Evolutionary conservation across 441 rosid genomes (phyloP).

Genomic region (Euphorbia schlechtendalii): DNA sequence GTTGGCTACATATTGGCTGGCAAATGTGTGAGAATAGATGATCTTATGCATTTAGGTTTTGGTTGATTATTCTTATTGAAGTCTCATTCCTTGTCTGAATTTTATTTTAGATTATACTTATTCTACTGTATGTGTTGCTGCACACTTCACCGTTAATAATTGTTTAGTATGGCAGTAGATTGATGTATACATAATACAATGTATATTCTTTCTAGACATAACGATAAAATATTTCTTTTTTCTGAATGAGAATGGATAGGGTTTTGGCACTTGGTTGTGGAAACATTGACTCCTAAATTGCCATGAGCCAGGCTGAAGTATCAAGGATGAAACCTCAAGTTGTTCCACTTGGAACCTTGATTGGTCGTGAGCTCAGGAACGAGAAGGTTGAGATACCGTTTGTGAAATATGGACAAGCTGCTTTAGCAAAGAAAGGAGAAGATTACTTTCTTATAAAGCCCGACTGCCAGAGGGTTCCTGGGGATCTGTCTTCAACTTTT

Average conservation of each 20-base stretch:
- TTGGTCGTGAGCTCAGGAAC: conserved; percentile 86
- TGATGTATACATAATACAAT: neutral
- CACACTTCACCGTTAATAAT: neutral
- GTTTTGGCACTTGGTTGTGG: conserved; percentile 25
- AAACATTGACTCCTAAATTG: conserved; percentile 44
- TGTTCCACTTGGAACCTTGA: conserved; percentile 83
- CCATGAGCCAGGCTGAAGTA: conserved; percentile 66
- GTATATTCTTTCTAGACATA: neutral
- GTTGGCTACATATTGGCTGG: neutral
- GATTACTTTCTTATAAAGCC: conserved; percentile 78
- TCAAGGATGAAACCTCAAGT: conserved; percentile 63
- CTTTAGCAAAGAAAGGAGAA: conserved; percentile 93
- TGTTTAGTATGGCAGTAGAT: neutral
- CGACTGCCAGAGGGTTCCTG: conserved; percentile 74
- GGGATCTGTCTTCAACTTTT: conserved; percentile 65
- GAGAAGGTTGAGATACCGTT: conserved; percentile 80
- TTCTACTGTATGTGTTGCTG: neutral
- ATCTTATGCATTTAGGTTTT: neutral
- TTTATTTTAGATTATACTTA: neutral
- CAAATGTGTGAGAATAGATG: neutral
- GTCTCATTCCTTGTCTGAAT: neutral
- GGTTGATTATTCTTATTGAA: neutral
- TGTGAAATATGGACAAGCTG: conserved; percentile 89
- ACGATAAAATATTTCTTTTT: conserved; percentile 12
- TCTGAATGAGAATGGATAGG: conserved; percentile 21